Percentiles rank a stretch among this genome's conserved stretches.
Evolutionary conservation across 1,139 yeast genomes (phyloP).

Genomic region (Ashbya aceris): DNA sequence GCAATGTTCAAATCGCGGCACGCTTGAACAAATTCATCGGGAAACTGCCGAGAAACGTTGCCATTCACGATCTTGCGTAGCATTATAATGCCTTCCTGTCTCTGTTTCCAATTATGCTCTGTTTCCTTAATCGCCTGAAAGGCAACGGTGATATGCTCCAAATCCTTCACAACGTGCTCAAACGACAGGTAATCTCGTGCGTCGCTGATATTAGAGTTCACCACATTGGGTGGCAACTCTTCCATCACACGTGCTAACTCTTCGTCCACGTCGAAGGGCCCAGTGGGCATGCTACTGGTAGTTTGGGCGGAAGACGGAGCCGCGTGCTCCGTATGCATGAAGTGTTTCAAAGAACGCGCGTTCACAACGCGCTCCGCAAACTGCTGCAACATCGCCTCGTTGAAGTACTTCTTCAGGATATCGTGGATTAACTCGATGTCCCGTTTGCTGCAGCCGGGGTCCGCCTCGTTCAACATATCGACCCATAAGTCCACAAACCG

Average conservation of each 20-base stretch:
- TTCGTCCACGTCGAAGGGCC: constrained; percentile 11
- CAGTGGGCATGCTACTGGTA: not conserved
- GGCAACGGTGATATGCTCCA: constrained; percentile 33
- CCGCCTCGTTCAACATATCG: constrained; percentile 12
- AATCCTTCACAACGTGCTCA: constrained; percentile 31
- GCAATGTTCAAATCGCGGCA: constrained; percentile 32
- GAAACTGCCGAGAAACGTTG: constrained; percentile 36
- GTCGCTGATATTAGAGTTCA: not conserved
- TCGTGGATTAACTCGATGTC: constrained; percentile 15
- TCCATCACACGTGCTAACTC: constrained; percentile 12
- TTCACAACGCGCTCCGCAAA: constrained; percentile 4
- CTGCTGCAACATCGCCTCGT: constrained; percentile 6
- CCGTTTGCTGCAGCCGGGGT: constrained; percentile 7
- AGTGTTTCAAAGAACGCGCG: not conserved
- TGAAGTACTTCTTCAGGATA: constrained; percentile 13
- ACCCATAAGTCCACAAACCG: constrained; percentile 15
- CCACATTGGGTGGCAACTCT: constrained; percentile 7
- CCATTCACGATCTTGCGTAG: constrained; percentile 58
- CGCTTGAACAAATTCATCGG: constrained; percentile 34
- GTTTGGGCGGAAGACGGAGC: not conserved
- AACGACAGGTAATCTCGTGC: constrained; percentile 27
- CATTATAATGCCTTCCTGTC: constrained; percentile 55
- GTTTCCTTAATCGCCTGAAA: constrained; percentile 73
- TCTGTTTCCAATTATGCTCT: constrained; percentile 71
- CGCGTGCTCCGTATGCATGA: not conserved